Base-by-base conservation (phyloP, 2,329 filamentous ascomycete species). In the Botryotinia narcissicola region DNA sequence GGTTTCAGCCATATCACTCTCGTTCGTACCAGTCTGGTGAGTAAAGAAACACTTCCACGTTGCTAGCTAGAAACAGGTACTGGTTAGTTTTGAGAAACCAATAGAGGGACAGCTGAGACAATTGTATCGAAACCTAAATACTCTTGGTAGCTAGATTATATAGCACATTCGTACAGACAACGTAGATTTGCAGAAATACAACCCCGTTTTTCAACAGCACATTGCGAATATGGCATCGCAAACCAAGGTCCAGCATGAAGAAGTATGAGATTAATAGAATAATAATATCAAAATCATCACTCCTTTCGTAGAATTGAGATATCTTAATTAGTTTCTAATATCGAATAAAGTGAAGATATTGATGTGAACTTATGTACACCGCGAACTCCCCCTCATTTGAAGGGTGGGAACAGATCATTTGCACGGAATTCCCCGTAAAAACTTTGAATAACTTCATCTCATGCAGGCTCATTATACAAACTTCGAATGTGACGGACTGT, bases 91-190 rank as follows among this genome's bases (percentile, higher is more conserved):
- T 59, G 8, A 54, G 29, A 18, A 59, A 35, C 1, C 3, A 32
- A 35, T 32, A 4, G 7, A 22, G n/a, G 3, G 16, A 22, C 10
- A 59, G 2, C 1, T 32, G 29, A n/a, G 6, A n/a, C 2, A 1
- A 14, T 51, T 14, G 2, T 51, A 12, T n/a, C 25, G 3, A n/a
- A n/a, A n/a, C 5, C 12, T 1, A 44, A 18, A 44, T 18, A 7
- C 25, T 16, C 5, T 25, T n/a, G 12, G 25, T 51, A 51, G 48
- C 12, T 25, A 12, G 25, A 14, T 51, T 51, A 6, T 12, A n/a
- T n/a, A n/a, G 25, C 25, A n/a, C 3, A 51, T n/a, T 12, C 25
- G 25, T 14, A 54, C 48, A 54, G 48, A 54, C 12, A n/a, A 16
- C 48, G 4, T 54, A 12, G 0, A n/a, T 16, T n/a, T 10, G 0